These are phyloP conservation scores for Phaeosphaeria sp. DNA, from an alignment of 2,329 filamentous ascomycete genomes.

Conservation along the genomic window DNA sequence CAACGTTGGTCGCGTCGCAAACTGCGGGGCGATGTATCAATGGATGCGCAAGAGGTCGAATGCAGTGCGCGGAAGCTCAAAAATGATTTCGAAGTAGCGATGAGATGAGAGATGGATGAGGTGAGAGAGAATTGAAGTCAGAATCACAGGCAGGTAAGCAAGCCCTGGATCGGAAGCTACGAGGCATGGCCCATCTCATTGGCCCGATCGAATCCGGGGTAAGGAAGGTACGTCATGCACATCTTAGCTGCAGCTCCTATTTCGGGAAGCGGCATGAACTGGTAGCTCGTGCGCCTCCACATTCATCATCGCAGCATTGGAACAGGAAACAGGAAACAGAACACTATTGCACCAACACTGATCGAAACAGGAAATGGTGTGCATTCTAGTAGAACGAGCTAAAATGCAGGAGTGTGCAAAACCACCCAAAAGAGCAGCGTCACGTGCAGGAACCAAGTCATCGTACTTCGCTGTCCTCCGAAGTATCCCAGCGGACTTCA, in stretches of 20 bases:
- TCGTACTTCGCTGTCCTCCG: too few relatives aligned
- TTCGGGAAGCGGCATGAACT: constrained; percentile 2
- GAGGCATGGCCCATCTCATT: constrained; percentile 37
- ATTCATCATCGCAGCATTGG: not conserved
- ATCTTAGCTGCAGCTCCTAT: constrained; percentile 9
- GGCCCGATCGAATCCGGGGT: constrained; percentile 13
- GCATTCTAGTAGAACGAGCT: too few relatives aligned
- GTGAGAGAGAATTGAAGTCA: constrained; percentile 27
- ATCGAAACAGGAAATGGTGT: too few relatives aligned
- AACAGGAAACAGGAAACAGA: not conserved
- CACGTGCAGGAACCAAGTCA: too few relatives aligned
- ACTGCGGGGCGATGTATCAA: constrained; percentile 23
- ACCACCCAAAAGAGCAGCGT: too few relatives aligned
- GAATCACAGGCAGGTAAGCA: constrained; percentile 25
- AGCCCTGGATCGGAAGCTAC: constrained; percentile 42
- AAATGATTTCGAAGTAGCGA: constrained; percentile 31
- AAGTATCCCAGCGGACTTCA: too few relatives aligned
- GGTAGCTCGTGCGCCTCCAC: not conserved
- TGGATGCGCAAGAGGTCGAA: constrained; percentile 23
- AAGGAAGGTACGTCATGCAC: not conserved
- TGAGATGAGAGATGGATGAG: constrained; percentile 26
- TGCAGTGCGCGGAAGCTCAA: not conserved
- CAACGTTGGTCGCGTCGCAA: constrained; percentile 28
- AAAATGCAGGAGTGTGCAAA: too few relatives aligned
- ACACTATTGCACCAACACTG: not conserved